Evolutionary conservation across 352 stramenopile species (phyloP), one percentile per base, ranked within the genome.

Genomic region (Pythium angustatum): DNA sequence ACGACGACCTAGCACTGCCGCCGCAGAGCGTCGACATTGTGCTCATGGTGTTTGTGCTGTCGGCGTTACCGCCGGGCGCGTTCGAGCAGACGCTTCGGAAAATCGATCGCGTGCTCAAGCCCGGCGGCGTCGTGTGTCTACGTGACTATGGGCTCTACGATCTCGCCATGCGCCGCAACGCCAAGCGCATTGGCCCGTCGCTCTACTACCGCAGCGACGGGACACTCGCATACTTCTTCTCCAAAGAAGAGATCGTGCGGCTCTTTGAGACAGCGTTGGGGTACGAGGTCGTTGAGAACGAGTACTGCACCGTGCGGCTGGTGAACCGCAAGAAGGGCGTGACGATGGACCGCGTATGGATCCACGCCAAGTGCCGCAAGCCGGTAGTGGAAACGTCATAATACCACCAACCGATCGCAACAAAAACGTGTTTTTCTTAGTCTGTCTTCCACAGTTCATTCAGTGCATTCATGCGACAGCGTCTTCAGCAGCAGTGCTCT

Each of bases 81-180:
- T 88, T 93, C 31, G 50, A 36, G 1, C 41, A 57, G 22, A 79
- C 81, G 24, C 43, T 96, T 38, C 52, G 62, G n/a, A 89, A 91
- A 54, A 76, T 94, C 21, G 81, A 71, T 44, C 43, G 64, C 14
- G 74, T 75, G 6, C 62, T 91, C 34, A 78, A 75, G 28, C 79
- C 77, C 12, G 88, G 85, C 14, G 88, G 86, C 7, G 64, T 92
- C 48, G 73, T 95, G 24, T 94, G 85, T 71, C 93, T 96, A 38
- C 82, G 88, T 28, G 88, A 96, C 72, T 96, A 95, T 43, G 88
- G 84, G 12, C 73, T 94, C 19, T 96, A 92, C 68, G 88, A 96
- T 57, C 72, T 96, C 12, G 86, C 88, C 27, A 95, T 96, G 87
- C 73, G 85, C 17, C 83, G 85, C 49, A 94, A 85, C 53, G 74